Evolutionary conservation across 768 basidiomycete genomes (phyloP), one percentile per base, ranked within the genome.

Genomic region (Pleurotus tuoliensis): DNA sequence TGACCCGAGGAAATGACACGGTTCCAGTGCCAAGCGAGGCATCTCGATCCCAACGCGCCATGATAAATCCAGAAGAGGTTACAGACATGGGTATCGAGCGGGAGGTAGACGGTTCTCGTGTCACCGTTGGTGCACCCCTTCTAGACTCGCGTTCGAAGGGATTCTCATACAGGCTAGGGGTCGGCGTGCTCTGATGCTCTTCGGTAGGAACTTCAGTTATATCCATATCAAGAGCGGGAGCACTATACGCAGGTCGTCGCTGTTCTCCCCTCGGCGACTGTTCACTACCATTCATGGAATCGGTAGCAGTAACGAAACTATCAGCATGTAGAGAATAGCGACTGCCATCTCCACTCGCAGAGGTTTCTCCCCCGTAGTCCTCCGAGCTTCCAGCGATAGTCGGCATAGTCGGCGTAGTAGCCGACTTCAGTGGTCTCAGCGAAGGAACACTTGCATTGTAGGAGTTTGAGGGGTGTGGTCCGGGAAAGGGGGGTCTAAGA

Each of bases 271-370:
- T 50, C 16, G 40, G 15, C 9, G 37, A 18, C 5, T 30, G 13
- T 15, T 15, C 18, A 27, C 38, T 30, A 44, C 41, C 41, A 2
- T 18, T 61, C 57, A 58, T 48, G 15, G 58, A 64, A 41, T 66
- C 66, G 41, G 66, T 69, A 2, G 82, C 83, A 4, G 82, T 83
- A 12, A 82, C 74, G 56, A 82, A 85, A 58, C 82, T 84, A 22
- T 81, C 82, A 3, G 81, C 79, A 56, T 79, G 79, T 20, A 81
- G 67, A 0, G 82, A 82, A 41, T 74, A 74, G 13, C 68, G 66
- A 47, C 9, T 71, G 73, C 4, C 72, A 74, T 12, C 65, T 68
- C n/a, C 62, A 61, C 5, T 61, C 59, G 44, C 60, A 56, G 30
- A 62, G 30, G 30, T 34, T 62, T 11, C 64, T 64, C 16, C 68